Conservation (phyloP, 2,329 filamentous ascomycete species). For the Colletotrichum caudatum region DNA sequence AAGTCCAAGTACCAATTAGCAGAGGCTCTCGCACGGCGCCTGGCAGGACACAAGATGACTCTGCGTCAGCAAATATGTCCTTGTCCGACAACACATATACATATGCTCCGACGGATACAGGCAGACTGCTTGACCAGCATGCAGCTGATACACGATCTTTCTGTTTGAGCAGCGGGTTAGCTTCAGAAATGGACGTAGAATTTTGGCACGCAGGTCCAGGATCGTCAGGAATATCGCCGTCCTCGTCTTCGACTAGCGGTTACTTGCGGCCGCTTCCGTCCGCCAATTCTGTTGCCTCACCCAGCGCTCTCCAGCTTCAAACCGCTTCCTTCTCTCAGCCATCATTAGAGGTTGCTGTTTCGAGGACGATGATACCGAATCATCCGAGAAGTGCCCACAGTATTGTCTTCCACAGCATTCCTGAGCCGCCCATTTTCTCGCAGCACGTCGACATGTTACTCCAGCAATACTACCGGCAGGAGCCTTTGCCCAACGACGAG, state of each 20-base stretch:
- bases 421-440: conserved; percentile 60
- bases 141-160: background rate
- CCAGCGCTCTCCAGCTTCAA: conserved; percentile 21
- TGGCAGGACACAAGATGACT: conserved; percentile 4
- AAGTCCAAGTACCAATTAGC: background rate
- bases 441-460: conserved; percentile 63
- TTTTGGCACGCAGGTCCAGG: background rate
- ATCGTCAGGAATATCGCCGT: background rate
- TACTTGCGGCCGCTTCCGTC: background rate
- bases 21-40: background rate
- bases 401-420: conserved; percentile 54
- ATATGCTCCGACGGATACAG: conserved; percentile 15
- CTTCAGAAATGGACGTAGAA: background rate
- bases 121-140: conserved; percentile 2
- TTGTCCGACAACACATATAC: conserved; percentile 32
- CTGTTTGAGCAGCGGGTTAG: background rate
- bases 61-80: conserved; percentile 27
- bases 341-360: conserved; percentile 46
- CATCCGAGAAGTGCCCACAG: conserved; percentile 57
- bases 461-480: conserved; percentile 64
- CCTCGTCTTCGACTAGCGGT: background rate
- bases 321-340: background rate
- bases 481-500: conserved; percentile 61
- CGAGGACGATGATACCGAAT: conserved; percentile 59
- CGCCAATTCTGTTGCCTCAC: conserved; percentile 25